Conservation (phyloP, 2,329 filamentous ascomycete genomes). For the Lachnellula occidentalis region DNA sequence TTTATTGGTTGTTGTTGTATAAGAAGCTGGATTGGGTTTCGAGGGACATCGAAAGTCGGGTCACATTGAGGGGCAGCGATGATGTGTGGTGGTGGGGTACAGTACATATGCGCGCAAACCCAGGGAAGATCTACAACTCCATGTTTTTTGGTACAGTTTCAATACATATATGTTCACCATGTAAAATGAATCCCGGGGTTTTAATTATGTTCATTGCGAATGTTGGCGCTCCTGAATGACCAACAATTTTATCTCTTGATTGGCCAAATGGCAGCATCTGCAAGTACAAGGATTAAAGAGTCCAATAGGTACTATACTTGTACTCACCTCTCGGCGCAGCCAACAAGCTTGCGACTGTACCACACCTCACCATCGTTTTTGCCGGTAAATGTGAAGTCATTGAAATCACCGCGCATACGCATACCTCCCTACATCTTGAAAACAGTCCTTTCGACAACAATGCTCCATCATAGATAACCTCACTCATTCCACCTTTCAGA, state of each 20-base stretch:
- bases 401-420: not conserved
- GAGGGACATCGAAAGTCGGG: not conserved
- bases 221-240: not conserved
- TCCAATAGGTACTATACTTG: no score
- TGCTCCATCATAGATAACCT: constrained; percentile 14
- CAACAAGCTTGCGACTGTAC: not conserved
- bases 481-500: constrained; percentile 13
- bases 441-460: constrained; percentile 3
- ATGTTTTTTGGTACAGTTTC: no score
- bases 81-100: not conserved
- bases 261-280: not conserved
- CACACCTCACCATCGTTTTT: not conserved
- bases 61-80: not conserved
- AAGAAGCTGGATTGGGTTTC: not conserved
- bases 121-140: not conserved
- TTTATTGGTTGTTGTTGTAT: constrained; percentile 2
- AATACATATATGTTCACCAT: not conserved
- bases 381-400: not conserved
- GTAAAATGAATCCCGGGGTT: not conserved
- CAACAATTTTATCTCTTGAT: not conserved
- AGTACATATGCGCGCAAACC: not conserved
- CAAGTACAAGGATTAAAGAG: constrained; percentile 2
- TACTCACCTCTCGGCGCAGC: constrained; percentile 1
- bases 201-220: not conserved
- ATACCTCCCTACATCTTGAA: not conserved